Evolutionary conservation across 306 rosid species (phyloP).

Genomic region (Prunus kanzakura): DNA sequence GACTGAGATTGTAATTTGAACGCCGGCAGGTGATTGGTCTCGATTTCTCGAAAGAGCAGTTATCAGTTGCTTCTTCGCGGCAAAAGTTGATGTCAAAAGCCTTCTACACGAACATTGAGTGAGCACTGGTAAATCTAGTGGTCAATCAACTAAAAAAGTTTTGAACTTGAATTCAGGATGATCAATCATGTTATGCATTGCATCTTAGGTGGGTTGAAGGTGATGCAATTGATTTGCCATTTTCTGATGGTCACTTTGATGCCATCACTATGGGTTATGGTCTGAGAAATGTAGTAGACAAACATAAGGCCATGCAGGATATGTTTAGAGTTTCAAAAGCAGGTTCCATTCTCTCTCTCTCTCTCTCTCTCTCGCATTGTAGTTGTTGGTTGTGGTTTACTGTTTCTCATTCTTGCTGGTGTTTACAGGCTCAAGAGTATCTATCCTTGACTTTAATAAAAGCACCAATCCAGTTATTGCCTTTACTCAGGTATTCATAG

Average conservation of each 20-base stretch:
- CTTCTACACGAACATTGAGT: conserved; percentile 68
- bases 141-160: background rate
- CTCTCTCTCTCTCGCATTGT: background rate
- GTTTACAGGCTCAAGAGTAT: conserved; percentile 61
- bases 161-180: background rate
- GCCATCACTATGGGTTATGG: conserved; percentile 92
- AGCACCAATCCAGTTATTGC: conserved; percentile 47
- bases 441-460: conserved; percentile 85
- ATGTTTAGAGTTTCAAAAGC: conserved; percentile 66
- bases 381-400: background rate
- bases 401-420: conserved; percentile 16
- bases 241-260: conserved; percentile 64
- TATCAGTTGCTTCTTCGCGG: conserved; percentile 59
- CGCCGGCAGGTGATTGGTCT: conserved; percentile 62
- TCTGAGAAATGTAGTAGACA: conserved; percentile 78
- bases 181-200: conserved; percentile 19
- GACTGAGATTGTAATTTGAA: conserved; percentile 4
- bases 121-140: conserved; percentile 53
- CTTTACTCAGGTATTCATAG: conserved; percentile 51
- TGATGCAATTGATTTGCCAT: conserved; percentile 88
- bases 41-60: conserved; percentile 62
- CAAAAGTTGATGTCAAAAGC: conserved; percentile 33
- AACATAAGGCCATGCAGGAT: conserved; percentile 65
- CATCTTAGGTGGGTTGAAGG: conserved; percentile 83
- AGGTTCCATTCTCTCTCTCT: conserved; percentile 36